Evolutionary conservation across 768 basidiomycete species (phyloP).

Genomic region (Naganishia vaughanmartiniae): DNA sequence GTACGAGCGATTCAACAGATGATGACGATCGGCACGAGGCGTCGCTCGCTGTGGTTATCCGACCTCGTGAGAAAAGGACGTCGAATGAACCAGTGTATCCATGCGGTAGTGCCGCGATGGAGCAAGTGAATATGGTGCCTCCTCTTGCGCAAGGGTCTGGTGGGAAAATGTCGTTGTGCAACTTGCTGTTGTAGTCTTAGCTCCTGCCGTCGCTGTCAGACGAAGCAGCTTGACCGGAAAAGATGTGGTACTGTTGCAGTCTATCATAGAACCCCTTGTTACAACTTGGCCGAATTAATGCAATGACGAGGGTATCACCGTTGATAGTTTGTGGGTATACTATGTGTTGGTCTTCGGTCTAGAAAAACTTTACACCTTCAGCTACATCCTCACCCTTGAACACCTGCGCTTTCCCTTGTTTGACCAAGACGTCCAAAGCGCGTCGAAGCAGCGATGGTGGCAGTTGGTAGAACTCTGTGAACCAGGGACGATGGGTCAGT

Average conservation of each 20-base stretch:
- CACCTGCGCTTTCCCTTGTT: slow-evolving; percentile 54
- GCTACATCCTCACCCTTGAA: slow-evolving; percentile 51
- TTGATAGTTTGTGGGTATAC: background rate
- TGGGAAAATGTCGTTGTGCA: slow-evolving; percentile 12
- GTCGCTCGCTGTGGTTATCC: background rate
- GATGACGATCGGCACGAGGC: background rate
- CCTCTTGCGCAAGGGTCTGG: background rate
- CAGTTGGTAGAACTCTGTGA: slow-evolving; percentile 52
- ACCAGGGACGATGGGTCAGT: background rate
- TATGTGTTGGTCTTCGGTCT: background rate
- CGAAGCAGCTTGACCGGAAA: background rate
- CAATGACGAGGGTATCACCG: too few species aligned
- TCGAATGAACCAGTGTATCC: background rate
- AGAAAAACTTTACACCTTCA: slow-evolving; percentile 55
- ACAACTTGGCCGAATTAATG: too few species aligned
- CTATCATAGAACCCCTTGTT: too few species aligned
- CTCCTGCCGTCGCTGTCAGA: background rate
- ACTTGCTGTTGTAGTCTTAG: background rate
- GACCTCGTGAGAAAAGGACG: background rate
- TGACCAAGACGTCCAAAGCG: slow-evolving; percentile 52
- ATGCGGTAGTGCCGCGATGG: too few species aligned
- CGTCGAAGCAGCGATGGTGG: slow-evolving; percentile 49
- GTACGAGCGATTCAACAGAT: background rate
- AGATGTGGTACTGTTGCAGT: background rate
- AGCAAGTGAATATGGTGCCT: background rate